Percentiles rank a stretch among this genome's conserved stretches.
Conservation (phyloP, 768 basidiomycete species). For the Leccinellum luteum region DNA sequence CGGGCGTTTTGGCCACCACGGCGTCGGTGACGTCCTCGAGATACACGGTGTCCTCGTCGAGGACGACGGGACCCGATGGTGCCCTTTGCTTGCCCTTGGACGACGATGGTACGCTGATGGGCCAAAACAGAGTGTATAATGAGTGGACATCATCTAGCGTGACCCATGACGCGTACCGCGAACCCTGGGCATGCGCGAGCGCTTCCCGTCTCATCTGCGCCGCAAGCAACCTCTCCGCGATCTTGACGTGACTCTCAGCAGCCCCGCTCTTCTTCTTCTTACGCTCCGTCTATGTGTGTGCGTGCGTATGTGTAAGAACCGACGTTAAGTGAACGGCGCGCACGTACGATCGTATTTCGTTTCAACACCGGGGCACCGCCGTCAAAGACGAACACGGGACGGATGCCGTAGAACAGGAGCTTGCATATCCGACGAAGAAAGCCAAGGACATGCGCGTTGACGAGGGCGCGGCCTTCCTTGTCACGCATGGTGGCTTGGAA, state of each 20-base stretch:
- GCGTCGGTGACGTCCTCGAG: slow-evolving; percentile 78
- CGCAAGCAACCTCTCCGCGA: slow-evolving; percentile 90
- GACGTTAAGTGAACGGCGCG: slow-evolving; percentile 3
- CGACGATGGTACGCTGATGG: slow-evolving; percentile 12
- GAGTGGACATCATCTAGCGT: background rate
- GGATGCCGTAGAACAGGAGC: slow-evolving; percentile 94
- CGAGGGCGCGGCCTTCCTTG: slow-evolving; percentile 86
- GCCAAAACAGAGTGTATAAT: background rate
- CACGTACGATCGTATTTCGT: slow-evolving; percentile 78
- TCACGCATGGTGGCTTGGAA: slow-evolving; percentile 99
- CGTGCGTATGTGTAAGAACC: background rate
- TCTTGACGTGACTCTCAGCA: slow-evolving; percentile 75
- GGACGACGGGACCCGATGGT: slow-evolving; percentile 44
- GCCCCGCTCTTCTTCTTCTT: slow-evolving; percentile 92
- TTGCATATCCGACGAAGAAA: slow-evolving; percentile 90
- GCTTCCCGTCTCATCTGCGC: slow-evolving; percentile 92
- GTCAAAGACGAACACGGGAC: slow-evolving; percentile 98
- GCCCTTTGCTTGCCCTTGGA: slow-evolving; percentile 47
- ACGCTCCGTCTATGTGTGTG: slow-evolving; percentile 66
- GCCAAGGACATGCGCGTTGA: slow-evolving; percentile 93
- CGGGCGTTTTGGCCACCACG: slow-evolving; percentile 52
- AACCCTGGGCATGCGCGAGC: slow-evolving; percentile 54
- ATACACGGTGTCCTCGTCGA: slow-evolving; percentile 78
- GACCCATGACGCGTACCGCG: slow-evolving; percentile 36
- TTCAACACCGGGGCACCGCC: slow-evolving; percentile 93